phyloP scores from a whole-genome alignment of 208 protist species.

The Trypanosoma mega region DNA sequence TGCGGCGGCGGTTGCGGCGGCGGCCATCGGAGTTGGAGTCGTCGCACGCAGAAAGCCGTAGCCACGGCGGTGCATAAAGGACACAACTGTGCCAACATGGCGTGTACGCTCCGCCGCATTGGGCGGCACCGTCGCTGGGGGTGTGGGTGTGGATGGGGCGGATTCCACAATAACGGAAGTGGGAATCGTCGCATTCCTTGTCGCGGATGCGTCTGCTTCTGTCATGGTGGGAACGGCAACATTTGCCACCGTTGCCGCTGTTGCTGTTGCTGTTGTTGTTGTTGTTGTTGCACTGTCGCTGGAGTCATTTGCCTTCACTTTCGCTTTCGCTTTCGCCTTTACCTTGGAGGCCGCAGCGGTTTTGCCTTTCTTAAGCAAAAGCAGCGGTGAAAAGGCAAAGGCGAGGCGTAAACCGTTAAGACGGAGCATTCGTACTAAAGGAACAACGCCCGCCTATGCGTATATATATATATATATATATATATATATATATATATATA shows the following conservation, averaged over 20 bases:
- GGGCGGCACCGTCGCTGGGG: background rate
- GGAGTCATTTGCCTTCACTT: too few relatives aligned
- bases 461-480: too few relatives aligned
- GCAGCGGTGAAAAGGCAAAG: background rate
- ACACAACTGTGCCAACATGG: constrained; percentile 56
- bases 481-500: too few relatives aligned
- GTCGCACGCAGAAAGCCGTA: constrained; percentile 82
- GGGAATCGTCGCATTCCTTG: too few relatives aligned
- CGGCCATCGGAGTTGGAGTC: too few relatives aligned
- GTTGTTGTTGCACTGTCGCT: too few relatives aligned
- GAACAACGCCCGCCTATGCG: background rate
- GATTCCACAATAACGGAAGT: too few relatives aligned
- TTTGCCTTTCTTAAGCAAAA: background rate
- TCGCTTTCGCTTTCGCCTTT: too few relatives aligned
- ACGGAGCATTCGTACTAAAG: background rate
- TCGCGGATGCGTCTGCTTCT: too few relatives aligned
- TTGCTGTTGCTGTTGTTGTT: too few relatives aligned
- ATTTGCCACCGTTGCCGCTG: too few relatives aligned
- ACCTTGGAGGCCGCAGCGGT: background rate
- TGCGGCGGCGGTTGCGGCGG: constrained; percentile 9
- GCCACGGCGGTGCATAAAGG: constrained; percentile 82
- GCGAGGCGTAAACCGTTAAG: background rate
- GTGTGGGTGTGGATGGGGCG: background rate
- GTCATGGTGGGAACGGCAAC: too few relatives aligned
- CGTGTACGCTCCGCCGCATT: background rate